Evolutionary conservation across 805 yeast genomes (phyloP), one percentile per base, ranked within the genome.

Genomic region (Barnettozyma sp.): DNA sequence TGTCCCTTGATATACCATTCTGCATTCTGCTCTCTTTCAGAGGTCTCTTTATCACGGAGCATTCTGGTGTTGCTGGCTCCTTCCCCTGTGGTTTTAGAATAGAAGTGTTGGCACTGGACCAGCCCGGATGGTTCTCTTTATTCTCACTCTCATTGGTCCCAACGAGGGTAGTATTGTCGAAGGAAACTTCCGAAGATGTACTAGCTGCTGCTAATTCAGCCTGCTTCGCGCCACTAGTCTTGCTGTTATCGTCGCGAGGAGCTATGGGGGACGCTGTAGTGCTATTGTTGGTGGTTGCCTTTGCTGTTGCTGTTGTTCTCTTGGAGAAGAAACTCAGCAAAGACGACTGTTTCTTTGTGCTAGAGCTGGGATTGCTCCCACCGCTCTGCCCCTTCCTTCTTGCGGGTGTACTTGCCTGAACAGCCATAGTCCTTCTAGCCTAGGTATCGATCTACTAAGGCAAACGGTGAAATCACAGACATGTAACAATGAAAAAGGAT

Each of bases 11-110:
- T 7, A 23, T 10, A 14, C 16, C 1, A 13, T 36, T 27, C 21
- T 18, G 27, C 22, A 28, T 31, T 22, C 28, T 19, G 13, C 22
- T 22, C 15, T 35, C 39, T 13, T 34, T 30, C 19, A 42, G 16
- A 11, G 42, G 41, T 34, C 42, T 41, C 34, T 38, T 45, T 21
- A 35, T 39, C 13, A 43, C 22, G 5, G 45, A n/a, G n/a, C n/a
- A 26, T 12, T 30, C 28, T 12, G 39, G 11, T 2, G 41, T 32
- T 1, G 40, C 33, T 6, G 16, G 20, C n/a, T 17, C 8, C 14
- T 36, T 27, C 15, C 22, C 23, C 14, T 22, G 27, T 12, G n/a
- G 7, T 25, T 32, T n/a, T n/a, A n/a, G n/a, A n/a, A n/a, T n/a
- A n/a, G n/a, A n/a, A n/a, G n/a, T 10, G 20, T 35, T 13, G 22